Base-by-base conservation (phyloP, 345 rosid genomes). In the Euphorbia lathyris region DNA sequence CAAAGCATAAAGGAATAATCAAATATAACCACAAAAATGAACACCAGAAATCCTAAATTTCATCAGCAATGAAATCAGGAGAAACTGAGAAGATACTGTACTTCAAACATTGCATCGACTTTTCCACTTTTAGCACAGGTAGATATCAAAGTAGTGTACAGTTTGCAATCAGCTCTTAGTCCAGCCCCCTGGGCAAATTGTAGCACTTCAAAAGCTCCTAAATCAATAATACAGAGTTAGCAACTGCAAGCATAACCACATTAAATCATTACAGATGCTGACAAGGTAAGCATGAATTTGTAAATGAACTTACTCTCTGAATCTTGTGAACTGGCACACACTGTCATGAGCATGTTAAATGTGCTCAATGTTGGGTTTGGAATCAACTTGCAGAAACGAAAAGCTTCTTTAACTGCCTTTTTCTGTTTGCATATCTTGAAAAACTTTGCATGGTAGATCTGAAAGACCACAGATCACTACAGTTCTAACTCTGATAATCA, bases 21-120 rank as follows among this genome's bases (percentile, higher is more conserved):
- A 20, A 9, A 36, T 63, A 63, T 36, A 38, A 40, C 32, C 19
- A 40, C 13, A 22, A 22, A 47, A 9, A n/a, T 34, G 12, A 67
- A 20, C 17, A 20, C 23, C 20, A 0, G 30, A 67, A 30, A 22
- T 25, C 22, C 8, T 27, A 8, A 25, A 22, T n/a, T 58, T 69
- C 42, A 42, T 30, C 23, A 5, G 25, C 29, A 55, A 27, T 58
- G 70, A 65, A 56, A 65, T 16, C 57, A 40, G 9, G 42, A 57
- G 25, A 51, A 77, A 55, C 65, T 38, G 69, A 52, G 74, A 68
- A 82, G 76, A 64, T 63, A 58, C 56, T 76, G 58, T 82, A 93
- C 97, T 85, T 91, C 93, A 77, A 91, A 94, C 98, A 94, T 94
- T 78, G 91, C 77, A 79, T 94, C 98, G 25, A 94, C 97, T 87